phyloP scores from a whole-genome alignment of 257 asterid genomes.

The Forsythia viridissima region DNA sequence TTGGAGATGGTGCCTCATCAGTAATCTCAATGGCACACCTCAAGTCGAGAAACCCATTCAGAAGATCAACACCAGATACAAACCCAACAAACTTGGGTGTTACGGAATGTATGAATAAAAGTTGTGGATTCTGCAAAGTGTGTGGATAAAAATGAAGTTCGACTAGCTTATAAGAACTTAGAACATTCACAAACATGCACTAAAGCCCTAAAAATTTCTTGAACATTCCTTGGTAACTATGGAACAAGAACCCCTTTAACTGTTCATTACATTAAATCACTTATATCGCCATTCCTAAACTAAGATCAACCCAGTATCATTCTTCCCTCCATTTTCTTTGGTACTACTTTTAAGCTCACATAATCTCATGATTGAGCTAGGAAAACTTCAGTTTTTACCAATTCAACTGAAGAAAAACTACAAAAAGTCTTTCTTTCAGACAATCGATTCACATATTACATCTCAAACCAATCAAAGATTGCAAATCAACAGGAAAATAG shows the following conservation, averaged over 20 bases:
- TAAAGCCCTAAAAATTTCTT: neutral
- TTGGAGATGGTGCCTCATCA: neutral
- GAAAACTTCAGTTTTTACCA: neutral
- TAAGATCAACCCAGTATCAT: neutral
- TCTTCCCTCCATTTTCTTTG: neutral
- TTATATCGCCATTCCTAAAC: neutral
- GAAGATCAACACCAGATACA: neutral
- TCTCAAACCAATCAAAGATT: neutral
- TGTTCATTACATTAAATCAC: neutral
- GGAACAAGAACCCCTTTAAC: neutral
- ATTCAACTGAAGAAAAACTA: neutral
- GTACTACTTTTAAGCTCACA: neutral
- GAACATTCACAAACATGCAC: no score
- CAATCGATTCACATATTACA: neutral
- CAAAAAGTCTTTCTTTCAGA: neutral
- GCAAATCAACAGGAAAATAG: neutral
- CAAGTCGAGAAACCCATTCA: neutral
- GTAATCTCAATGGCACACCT: neutral
- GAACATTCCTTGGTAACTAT: no score
- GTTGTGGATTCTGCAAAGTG: no score
- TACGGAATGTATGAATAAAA: no score
- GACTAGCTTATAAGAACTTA: no score
- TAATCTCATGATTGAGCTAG: neutral
- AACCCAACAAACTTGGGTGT: neutral
- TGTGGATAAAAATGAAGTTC: no score